Evolutionary conservation across 768 basidiomycete species (phyloP), one percentile per base, ranked within the genome.

Genomic region (Pulveroboletus sp.): DNA sequence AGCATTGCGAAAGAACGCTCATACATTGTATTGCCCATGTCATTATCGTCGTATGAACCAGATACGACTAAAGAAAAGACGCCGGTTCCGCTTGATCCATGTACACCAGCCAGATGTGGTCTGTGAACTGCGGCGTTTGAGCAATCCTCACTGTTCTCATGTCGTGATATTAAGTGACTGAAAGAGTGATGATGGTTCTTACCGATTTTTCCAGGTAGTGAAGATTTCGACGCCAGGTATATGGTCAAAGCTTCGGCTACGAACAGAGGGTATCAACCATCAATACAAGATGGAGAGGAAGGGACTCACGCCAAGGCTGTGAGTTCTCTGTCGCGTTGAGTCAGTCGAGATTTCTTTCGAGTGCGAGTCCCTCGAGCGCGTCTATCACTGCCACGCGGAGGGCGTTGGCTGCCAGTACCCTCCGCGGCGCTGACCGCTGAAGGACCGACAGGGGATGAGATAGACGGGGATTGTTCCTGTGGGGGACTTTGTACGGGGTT

Each of bases 41-140:
- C 64, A 29, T 60, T 47, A 16, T 66, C 43, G 22, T 68, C 10
- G 43, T 68, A 65, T 14, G 4, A 17, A 22, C 17, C 4, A 2
- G 64, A 66, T 27, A 66, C 6, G 7, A 30, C 50, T 23, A 66
- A 19, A n/a, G 64, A 66, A 20, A 20, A 57, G 1, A 23, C 48
- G 9, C 67, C 64, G 0, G n/a, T n/a, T 46, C 16, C 5, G 1
- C 12, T 3, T 3, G 2, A 6, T 13, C 64, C 64, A 17, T 26
- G 51, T 41, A 66, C 66, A 7, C 64, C 64, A 19, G 49, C 46
- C 9, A 53, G 27, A 0, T 0, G 0, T 0, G 34, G 13, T 11
- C 64, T 48, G 20, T 66, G 66, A 5, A 66, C 62, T 1, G 52
- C 51, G 26, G 61, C 27, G 4, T 24, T 0, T 4, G 17, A 52